Conservation (phyloP, 1,284 basidiomycete genomes). For the Pseudomicrostroma phylloplanum region DNA sequence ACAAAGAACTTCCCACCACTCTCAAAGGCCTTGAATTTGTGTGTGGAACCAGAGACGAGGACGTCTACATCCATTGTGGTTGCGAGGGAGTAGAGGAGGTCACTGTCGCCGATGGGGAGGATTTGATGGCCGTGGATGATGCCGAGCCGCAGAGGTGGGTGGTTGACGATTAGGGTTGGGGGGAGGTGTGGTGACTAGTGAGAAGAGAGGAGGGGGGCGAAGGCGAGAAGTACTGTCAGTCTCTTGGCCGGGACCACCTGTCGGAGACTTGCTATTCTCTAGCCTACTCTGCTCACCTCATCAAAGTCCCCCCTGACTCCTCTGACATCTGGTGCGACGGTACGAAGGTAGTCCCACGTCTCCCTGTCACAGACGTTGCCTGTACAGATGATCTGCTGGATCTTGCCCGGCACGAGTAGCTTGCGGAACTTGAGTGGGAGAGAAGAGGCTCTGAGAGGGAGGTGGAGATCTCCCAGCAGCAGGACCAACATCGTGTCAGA, state of each 20-base stretch:
- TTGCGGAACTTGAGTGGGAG: constrained; percentile 95
- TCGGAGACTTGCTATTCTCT: background rate
- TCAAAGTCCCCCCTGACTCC: constrained; percentile 93
- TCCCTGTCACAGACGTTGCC: constrained; percentile 96
- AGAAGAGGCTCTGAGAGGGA: constrained; percentile 62
- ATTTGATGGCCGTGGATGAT: constrained; percentile 91
- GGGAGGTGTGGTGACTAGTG: constrained; percentile 65
- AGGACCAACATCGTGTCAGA: constrained; percentile 9
- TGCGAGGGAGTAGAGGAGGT: constrained; percentile 77
- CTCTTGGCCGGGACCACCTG: background rate
- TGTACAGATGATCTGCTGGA: constrained; percentile 94
- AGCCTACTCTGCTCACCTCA: constrained; percentile 59
- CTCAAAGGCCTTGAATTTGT: constrained; percentile 92
- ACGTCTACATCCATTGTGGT: constrained; percentile 94
- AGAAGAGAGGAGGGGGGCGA: background rate
- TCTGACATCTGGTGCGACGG: constrained; percentile 89
- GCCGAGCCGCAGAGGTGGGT: constrained; percentile 84
- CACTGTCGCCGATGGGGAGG: constrained; percentile 83
- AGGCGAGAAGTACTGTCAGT: background rate
- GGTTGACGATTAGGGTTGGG: constrained; percentile 71
- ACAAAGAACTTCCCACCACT: constrained; percentile 87
- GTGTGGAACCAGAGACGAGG: constrained; percentile 84
- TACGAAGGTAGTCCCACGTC: constrained; percentile 92
- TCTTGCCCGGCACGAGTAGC: constrained; percentile 86
- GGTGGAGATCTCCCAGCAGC: constrained; percentile 36